Evolutionary conservation across 805 yeast genomes (phyloP).

Genomic region (Candida schatavii): DNA sequence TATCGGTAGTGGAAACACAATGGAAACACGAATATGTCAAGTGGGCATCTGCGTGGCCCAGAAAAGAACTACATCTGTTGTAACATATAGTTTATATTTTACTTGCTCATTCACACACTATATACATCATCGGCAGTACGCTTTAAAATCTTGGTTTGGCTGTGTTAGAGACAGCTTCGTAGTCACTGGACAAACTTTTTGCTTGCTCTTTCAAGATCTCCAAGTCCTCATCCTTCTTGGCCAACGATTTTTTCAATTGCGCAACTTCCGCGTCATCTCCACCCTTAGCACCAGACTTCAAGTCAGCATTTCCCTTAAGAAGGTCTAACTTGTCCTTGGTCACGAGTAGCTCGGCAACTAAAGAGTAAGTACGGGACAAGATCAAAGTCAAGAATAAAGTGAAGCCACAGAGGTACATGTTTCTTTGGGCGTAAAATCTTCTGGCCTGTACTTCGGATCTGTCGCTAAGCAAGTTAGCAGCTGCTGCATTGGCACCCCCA

Average conservation of each 20-base stretch:
- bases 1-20: neutral
- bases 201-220: conserved; percentile 73
- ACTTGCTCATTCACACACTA: neutral
- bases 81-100: too few species aligned
- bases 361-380: conserved; percentile 76
- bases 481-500: conserved; percentile 20
- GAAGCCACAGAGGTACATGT: conserved; percentile 93
- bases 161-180: conserved; percentile 38
- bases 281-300: conserved; percentile 16
- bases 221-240: conserved; percentile 62
- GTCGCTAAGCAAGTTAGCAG: conserved; percentile 42
- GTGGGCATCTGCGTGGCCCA: too few species aligned
- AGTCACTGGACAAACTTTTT: conserved; percentile 59
- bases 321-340: conserved; percentile 59
- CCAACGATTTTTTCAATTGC: conserved; percentile 43
- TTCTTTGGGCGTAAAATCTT: conserved; percentile 93
- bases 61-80: neutral
- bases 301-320: conserved; percentile 22
- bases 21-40: too few species aligned
- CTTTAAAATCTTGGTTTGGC: conserved; percentile 3
- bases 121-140: neutral
- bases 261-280: conserved; percentile 39
- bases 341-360: conserved; percentile 69
- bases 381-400: conserved; percentile 86
- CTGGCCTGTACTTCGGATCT: conserved; percentile 86